Base-by-base conservation (phyloP, 495 filamentous ascomycete genomes). In the Physcia stellaris region DNA sequence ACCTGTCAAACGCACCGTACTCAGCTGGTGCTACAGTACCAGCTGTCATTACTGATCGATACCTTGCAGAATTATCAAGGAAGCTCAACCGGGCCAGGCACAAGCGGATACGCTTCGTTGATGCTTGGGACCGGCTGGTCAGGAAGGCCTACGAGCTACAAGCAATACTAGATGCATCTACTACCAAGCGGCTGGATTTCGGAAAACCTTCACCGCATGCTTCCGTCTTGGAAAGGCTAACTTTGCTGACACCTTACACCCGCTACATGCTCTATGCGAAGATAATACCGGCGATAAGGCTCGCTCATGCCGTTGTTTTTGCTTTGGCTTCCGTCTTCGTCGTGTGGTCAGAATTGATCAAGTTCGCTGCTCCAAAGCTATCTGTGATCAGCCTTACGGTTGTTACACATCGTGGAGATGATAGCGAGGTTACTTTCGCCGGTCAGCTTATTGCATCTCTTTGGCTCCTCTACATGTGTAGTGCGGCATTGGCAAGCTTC, bases 401-500 rank as follows among this genome's bases (percentile, higher is more conserved):
- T 10, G 70, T 93, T 15, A 85, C 90, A 33, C 78, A 90, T 45
- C 75, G 71, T 39, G 66, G 63, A 22, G 63, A 72, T 4, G 63
- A 68, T n/a, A 75, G 77, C 28, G 71, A 79, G 19, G 69, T 94
- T 48, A 80, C 82, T 10, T 80, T 95, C 46, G 77, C 78, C 7
- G 82, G 85, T 23, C 90, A 98, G 54, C 56, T 83, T 32, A 81
- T 83, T 34, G 79, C 88, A 7, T 79, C 83, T 7, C 61, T 75
- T 22, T 98, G 90, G 90, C 77, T 98, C 47, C 58, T 86, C 19
- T 98, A 95, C 63, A 95, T 96, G 88, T 81, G 73, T 54, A 67
- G 77, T 28, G 82, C 82, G 24, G 84, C 88, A 5, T 72, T 96
- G 30, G 79, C 76, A 39, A 85, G 84, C 24, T 73, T 98, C 45